These are phyloP conservation scores for Rhizophagus prolifer DNA, from an alignment of 192 early-diverging fungal species.

Conservation along the genomic window DNA sequence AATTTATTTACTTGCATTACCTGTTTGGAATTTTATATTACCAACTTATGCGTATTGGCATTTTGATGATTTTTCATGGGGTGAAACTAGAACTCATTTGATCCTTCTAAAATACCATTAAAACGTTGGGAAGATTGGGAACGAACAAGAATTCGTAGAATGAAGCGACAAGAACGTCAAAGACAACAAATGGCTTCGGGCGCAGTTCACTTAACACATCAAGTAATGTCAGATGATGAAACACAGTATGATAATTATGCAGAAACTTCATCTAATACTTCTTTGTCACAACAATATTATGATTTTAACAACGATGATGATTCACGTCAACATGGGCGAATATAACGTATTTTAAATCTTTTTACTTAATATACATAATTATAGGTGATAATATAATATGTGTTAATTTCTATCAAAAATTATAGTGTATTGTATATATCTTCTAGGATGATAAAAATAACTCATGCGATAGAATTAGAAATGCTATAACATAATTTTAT, in stretches of 20 bases:
- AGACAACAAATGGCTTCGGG: conserved; percentile 33
- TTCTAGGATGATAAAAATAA: too few species aligned
- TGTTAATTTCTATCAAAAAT: too few species aligned
- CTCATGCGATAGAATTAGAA: too few species aligned
- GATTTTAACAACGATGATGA: neutral
- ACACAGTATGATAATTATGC: neutral
- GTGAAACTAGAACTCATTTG: conserved; percentile 77
- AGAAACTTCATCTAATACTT: neutral
- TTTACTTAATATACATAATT: too few species aligned
- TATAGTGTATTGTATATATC: too few species aligned
- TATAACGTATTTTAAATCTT: too few species aligned
- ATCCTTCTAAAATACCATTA: conserved; percentile 71
- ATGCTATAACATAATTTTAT: too few species aligned
- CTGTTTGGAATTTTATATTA: conserved; percentile 91
- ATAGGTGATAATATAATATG: too few species aligned
- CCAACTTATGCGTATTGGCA: conserved; percentile 92
- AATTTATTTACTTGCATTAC: conserved; percentile 76
- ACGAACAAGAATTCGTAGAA: conserved; percentile 73
- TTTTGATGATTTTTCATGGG: conserved; percentile 91
- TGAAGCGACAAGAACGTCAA: conserved; percentile 56
- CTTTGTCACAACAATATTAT: neutral
- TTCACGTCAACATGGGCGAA: too few species aligned
- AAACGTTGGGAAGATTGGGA: conserved; percentile 51
- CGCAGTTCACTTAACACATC: neutral
- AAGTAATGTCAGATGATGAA: too few species aligned